Evolutionary conservation across 1,284 basidiomycete species (phyloP), one percentile per base, ranked within the genome.

Genomic region (Coniferiporia weirii): DNA sequence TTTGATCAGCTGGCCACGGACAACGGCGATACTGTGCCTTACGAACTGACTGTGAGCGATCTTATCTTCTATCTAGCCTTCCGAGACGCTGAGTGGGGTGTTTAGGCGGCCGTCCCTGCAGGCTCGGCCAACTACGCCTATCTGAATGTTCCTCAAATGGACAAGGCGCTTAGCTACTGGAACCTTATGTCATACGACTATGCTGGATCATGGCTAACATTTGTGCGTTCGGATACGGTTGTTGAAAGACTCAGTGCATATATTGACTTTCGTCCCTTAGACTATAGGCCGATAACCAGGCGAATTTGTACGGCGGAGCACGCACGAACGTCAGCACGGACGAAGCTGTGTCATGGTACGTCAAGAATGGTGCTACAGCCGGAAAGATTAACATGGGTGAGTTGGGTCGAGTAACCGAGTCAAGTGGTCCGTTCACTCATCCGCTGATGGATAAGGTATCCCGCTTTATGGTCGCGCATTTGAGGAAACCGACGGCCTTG

Each of bases 151-250:
- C 68, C 77, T 8, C 84, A 87, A 66, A 91, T 96, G 89, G 84
- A 94, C 68, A 69, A 71, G 12, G 84, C 80, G 22, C 73, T 96
- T 49, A 83, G 80, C 46, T 93, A 89, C 73, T 96, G 93, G 93
- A 95, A 96, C 71, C 72, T 98, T 58, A 97, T 98, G 94, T 85
- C 87, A 7, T 92, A 92, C 64, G 89, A 92, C 66, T 89, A 87
- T 66, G 78, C 86, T 54, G 87, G 87, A 2, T 82, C 85, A 4
- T 90, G 87, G 87, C 66, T 83, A 34, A 79, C 73, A 46, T 83
- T 66, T 44, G 74, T 77, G 60, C 62, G 66, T 64, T 15, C 58
- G 27, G 27, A 27, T 5, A 27, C 4, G 17, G 17, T 40, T 4
- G 44, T 13, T 17, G 17, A 9, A n/a, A 13, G 44, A 4, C 17